Base-by-base conservation (phyloP, 2,329 filamentous ascomycete genomes). In the Karstenula rhodostoma region DNA sequence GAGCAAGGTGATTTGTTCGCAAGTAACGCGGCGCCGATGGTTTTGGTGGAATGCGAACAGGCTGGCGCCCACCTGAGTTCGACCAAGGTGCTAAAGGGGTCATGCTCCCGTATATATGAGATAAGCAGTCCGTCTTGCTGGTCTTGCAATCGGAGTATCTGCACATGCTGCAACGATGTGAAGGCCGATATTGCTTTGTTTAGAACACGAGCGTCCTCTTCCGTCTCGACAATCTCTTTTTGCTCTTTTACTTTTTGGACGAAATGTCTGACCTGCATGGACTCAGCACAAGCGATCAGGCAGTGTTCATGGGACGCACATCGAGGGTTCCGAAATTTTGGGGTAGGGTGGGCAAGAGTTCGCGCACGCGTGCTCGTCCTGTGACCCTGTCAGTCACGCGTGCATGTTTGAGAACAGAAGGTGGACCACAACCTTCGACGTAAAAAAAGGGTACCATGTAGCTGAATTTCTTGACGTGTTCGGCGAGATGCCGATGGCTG, bases 111-210 rank as follows among this genome's bases (percentile, higher is more conserved):
- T 47, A 88, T 79, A 64, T 84, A 85, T 17, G 81, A 78, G 48
- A 86, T 77, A 15, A 89, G 79, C 23, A 81, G 76, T 49, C 82
- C 81, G 67, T 90, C 87, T 60, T 86, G 81, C 60, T 83, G 79
- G 61, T 90, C 87, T 64, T 87, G 84, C 13, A 90, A 77, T 6
- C 86, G 84, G 27, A 90, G 81, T 15, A 91, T 82, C 62, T 90
- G 87, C 53, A 90, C 83, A 69, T 90, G 85, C 67, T 89, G 86
- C 12, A 91, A 80, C 29, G 83, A 82, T 1, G 81, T 84, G 68
- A 90, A 90, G 1, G 84, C 83, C 35, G 79, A 77, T 62, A 89
- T 82, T 19, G 86, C 86, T 59, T 82, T 81, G 60, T 81, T 84
- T 35, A 89, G 75, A 19, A 86, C 79, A 15, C 74, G 71, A 42